Percentiles rank a stretch among this genome's conserved stretches.
These are phyloP conservation scores for Nemania abortiva DNA, from an alignment of 2,329 filamentous ascomycete species.

Conservation along the genomic window DNA sequence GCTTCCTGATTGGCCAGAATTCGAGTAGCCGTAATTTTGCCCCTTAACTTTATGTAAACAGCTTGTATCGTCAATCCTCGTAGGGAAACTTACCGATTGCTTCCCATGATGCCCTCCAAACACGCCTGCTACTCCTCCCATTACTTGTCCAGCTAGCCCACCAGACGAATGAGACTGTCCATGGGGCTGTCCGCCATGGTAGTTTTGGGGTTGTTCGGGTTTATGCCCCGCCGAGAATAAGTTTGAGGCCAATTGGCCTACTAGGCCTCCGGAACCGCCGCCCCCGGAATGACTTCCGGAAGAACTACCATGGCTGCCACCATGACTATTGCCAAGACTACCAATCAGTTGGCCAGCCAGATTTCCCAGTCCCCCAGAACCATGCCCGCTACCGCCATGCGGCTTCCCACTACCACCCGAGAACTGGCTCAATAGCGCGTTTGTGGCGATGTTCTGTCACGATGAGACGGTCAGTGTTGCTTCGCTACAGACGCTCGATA, in stretches of 20 bases:
- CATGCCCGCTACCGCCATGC: slow-evolving; percentile 50
- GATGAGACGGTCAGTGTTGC: slow-evolving; percentile 43
- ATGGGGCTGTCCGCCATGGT: slow-evolving; percentile 49
- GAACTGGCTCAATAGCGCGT: slow-evolving; percentile 63
- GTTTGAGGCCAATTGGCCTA: slow-evolving; percentile 68
- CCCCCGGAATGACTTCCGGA: slow-evolving; percentile 44
- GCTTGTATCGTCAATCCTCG: not conserved
- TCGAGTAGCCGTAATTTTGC: slow-evolving; percentile 74
- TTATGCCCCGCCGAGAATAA: slow-evolving; percentile 65
- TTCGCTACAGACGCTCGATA: slow-evolving; percentile 38
- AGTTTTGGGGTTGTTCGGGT: slow-evolving; percentile 57
- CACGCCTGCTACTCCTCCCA: slow-evolving; percentile 66
- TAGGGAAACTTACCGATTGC: slow-evolving; percentile 53
- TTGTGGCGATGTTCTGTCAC: slow-evolving; percentile 69
- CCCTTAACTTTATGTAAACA: slow-evolving; percentile 51
- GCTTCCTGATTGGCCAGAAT: slow-evolving; percentile 63
- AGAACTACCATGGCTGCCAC: slow-evolving; percentile 45
- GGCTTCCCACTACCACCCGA: slow-evolving; percentile 59
- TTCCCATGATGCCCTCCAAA: slow-evolving; percentile 63
- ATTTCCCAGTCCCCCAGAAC: slow-evolving; percentile 58
- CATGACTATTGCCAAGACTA: slow-evolving; percentile 45
- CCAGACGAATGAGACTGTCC: slow-evolving; percentile 55
- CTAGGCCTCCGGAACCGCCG: slow-evolving; percentile 61
- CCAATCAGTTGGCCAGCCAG: slow-evolving; percentile 61
- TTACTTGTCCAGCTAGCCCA: slow-evolving; percentile 65